Evolutionary conservation across 768 basidiomycete genomes (phyloP).

Genomic region (Leccinellum albellum): DNA sequence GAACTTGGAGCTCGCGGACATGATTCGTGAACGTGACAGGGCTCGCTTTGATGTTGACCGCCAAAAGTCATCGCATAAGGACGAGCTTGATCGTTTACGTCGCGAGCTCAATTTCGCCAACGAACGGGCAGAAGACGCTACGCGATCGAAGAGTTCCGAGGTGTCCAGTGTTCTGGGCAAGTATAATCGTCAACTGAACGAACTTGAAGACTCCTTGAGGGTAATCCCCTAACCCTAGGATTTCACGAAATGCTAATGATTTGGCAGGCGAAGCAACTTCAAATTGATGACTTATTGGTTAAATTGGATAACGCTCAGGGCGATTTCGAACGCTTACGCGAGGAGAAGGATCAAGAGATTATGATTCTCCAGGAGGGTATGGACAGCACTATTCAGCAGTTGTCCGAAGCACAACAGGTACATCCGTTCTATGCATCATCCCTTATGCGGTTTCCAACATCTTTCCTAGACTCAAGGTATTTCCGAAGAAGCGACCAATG

Average conservation of each 20-base stretch:
- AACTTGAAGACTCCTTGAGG: conserved; percentile 92
- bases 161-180: conserved; percentile 83
- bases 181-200: conserved; percentile 93
- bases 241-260: conserved; percentile 11
- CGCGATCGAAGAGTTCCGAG: conserved; percentile 88
- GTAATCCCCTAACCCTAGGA: conserved; percentile 41
- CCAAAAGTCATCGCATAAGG: conserved; percentile 90
- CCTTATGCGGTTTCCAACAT: not conserved
- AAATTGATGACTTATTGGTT: conserved; percentile 86
- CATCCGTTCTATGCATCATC: not conserved
- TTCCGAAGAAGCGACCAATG: conserved; percentile 85
- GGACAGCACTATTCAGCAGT: conserved; percentile 85
- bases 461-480: conserved; percentile 68
- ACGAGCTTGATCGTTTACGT: conserved; percentile 87
- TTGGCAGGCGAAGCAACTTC: conserved; percentile 84
- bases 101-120: conserved; percentile 93
- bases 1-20: conserved; percentile 96
- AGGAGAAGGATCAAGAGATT: conserved; percentile 98
- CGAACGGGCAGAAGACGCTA: conserved; percentile 94
- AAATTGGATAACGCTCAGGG: conserved; percentile 72
- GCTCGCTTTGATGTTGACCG: conserved; percentile 95
- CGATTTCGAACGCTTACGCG: conserved; percentile 78
- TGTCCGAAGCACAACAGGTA: conserved; percentile 85
- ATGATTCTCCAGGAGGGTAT: conserved; percentile 93
- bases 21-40: conserved; percentile 96